phyloP scores from a whole-genome alignment of 192 early-diverging fungal genomes.

The Chytriomyces sp. region DNA sequence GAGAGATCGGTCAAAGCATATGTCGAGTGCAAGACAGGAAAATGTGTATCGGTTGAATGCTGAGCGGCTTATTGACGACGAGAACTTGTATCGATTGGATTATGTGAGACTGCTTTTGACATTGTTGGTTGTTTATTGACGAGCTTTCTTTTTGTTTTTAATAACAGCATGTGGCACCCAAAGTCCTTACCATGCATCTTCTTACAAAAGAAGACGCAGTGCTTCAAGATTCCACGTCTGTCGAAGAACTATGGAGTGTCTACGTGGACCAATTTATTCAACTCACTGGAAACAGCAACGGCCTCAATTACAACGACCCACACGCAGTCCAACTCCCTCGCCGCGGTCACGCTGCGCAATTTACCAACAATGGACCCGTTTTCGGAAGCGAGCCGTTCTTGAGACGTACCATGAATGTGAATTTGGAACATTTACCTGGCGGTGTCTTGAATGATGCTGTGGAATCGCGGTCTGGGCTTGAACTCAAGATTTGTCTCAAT shows the following conservation, averaged over 20 bases:
- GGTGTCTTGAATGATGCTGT: constrained; percentile 49
- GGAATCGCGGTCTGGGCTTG: constrained; percentile 76
- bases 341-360: not conserved
- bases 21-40: constrained; percentile 52
- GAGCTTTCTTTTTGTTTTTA: constrained; percentile 9
- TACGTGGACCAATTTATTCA: constrained; percentile 96
- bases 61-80: constrained; percentile 63
- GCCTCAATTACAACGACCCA: not conserved
- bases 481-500: constrained; percentile 96
- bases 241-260: constrained; percentile 93
- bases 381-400: constrained; percentile 70
- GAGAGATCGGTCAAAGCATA: constrained; percentile 51
- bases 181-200: constrained; percentile 84
- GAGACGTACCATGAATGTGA: constrained; percentile 61
- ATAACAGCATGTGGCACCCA: constrained; percentile 59
- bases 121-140: not conserved
- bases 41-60: constrained; percentile 56
- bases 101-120: constrained; percentile 60
- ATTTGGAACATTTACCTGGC: not conserved
- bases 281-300: constrained; percentile 66
- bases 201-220: constrained; percentile 88
- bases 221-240: constrained; percentile 75
- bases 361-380: not conserved
- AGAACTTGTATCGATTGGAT: constrained; percentile 81
- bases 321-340: constrained; percentile 41